These are phyloP conservation scores for Elaphomyces granulatus DNA, from an alignment of 495 filamentous ascomycete genomes.

Conservation along the genomic window DNA sequence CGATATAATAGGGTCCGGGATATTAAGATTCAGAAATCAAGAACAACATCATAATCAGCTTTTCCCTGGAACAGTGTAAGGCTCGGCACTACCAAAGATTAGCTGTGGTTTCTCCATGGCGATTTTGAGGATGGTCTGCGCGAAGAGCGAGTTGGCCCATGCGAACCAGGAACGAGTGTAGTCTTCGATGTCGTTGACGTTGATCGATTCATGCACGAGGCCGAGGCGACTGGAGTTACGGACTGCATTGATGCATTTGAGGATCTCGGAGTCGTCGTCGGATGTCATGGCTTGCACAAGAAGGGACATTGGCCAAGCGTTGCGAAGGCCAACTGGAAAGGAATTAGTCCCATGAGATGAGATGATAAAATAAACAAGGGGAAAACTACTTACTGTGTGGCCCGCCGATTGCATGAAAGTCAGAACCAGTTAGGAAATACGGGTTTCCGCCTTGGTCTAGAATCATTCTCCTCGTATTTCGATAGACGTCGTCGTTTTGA, in stretches of 20 bases:
- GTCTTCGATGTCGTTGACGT: constrained; percentile 56
- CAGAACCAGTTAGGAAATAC: constrained; percentile 68
- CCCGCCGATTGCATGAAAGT: constrained; percentile 81
- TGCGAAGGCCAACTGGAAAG: constrained; percentile 49
- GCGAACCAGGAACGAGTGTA: constrained; percentile 94
- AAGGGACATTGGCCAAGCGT: constrained; percentile 97
- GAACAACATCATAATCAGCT: neutral
- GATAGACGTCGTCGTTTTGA: constrained; percentile 51
- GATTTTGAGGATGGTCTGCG: constrained; percentile 82
- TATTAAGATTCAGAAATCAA: neutral
- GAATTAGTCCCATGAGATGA: neutral
- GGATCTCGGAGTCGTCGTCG: constrained; percentile 76
- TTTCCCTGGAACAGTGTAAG: constrained; percentile 20
- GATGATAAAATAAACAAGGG: neutral
- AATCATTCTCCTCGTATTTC: constrained; percentile 88
- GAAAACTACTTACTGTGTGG: constrained; percentile 35
- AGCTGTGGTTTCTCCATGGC: constrained; percentile 75
- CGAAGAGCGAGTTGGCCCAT: constrained; percentile 95
- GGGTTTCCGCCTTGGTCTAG: constrained; percentile 68
- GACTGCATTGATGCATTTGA: constrained; percentile 53
- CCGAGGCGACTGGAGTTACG: constrained; percentile 58
- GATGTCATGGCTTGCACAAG: constrained; percentile 83
- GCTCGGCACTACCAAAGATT: constrained; percentile 49
- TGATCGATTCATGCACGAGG: constrained; percentile 81
- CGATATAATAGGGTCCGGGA: no score